Evolutionary conservation across 148 eudicot species (phyloP).

Genomic region (Rheum nobile): DNA sequence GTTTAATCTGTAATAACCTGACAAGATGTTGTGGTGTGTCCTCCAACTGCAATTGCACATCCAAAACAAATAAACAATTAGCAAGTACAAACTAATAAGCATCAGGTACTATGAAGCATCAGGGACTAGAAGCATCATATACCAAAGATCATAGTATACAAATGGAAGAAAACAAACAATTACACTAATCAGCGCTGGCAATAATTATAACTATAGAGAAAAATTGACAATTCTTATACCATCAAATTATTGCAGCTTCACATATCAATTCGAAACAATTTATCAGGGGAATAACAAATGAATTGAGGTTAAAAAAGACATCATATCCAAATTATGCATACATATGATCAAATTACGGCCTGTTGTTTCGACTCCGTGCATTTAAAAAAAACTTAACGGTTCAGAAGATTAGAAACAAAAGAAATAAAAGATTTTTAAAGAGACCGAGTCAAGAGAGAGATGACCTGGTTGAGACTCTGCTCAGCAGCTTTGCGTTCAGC

Average conservation of each 20-base stretch:
- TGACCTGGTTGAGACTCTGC: constrained; percentile 75
- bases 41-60: constrained; percentile 49
- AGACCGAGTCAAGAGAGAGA: neutral
- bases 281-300: neutral
- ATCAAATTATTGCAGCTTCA: too few species aligned
- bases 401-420: neutral
- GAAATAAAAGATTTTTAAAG: neutral
- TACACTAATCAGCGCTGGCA: too few species aligned
- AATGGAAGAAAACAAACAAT: neutral
- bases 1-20: constrained; percentile 80
- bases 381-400: neutral
- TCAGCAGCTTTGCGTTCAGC: constrained; percentile 93
- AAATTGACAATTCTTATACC: too few species aligned
- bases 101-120: neutral
- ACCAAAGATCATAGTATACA: neutral
- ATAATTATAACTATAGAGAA: too few species aligned
- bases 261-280: too few species aligned
- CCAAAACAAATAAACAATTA: neutral
- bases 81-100: too few species aligned
- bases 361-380: too few species aligned
- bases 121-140: neutral
- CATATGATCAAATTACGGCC: neutral
- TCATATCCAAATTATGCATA: neutral
- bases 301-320: neutral
- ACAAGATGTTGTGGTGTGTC: constrained; percentile 86